A percentile compares a stretch with the other conserved stretches of the same genome.
Evolutionary conservation across 2,329 filamentous ascomycete genomes (phyloP).

Genomic region (Samsoniella hepiali): DNA sequence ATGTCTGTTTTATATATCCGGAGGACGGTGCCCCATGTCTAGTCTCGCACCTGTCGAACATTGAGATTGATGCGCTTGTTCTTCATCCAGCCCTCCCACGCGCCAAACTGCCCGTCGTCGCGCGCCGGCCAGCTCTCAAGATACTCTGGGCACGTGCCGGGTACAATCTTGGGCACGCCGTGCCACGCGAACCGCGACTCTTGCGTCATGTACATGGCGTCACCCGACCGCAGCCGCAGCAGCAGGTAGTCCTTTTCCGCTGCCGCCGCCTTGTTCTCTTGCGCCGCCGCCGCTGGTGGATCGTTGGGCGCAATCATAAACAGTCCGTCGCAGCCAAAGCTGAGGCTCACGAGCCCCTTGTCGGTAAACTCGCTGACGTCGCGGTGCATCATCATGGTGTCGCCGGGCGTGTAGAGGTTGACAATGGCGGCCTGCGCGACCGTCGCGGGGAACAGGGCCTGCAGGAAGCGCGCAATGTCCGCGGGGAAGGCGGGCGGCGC

Average conservation of each 20-base stretch:
- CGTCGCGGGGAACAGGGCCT: slow-evolving; percentile 71
- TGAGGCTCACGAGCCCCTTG: slow-evolving; percentile 77
- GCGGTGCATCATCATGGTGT: slow-evolving; percentile 88
- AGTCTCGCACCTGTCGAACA: slow-evolving; percentile 79
- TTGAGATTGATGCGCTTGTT: slow-evolving; percentile 89
- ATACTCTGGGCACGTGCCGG: slow-evolving; percentile 72
- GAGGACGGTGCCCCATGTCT: neutral
- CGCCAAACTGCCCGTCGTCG: slow-evolving; percentile 50
- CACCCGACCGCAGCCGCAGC: slow-evolving; percentile 74
- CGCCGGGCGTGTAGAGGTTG: slow-evolving; percentile 87
- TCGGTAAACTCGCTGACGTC: slow-evolving; percentile 87
- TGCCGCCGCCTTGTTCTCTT: slow-evolving; percentile 25
- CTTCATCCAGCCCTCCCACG: slow-evolving; percentile 84
- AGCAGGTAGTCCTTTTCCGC: slow-evolving; percentile 50
- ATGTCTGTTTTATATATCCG: neutral
- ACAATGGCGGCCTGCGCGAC: slow-evolving; percentile 85
- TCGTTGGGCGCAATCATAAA: slow-evolving; percentile 75
- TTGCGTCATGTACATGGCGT: slow-evolving; percentile 85
- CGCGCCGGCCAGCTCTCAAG: slow-evolving; percentile 70
- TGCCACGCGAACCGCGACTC: slow-evolving; percentile 89
- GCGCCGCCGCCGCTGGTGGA: slow-evolving; percentile 22
- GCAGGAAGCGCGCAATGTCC: slow-evolving; percentile 68
- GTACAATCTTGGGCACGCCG: slow-evolving; percentile 83
- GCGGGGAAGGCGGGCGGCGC: slow-evolving; percentile 67
- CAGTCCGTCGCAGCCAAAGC: slow-evolving; percentile 83